Evolutionary conservation across 78 protist genomes (phyloP), one percentile per base, ranked within the genome.

Genomic region (Dictyostelium citrinum): DNA sequence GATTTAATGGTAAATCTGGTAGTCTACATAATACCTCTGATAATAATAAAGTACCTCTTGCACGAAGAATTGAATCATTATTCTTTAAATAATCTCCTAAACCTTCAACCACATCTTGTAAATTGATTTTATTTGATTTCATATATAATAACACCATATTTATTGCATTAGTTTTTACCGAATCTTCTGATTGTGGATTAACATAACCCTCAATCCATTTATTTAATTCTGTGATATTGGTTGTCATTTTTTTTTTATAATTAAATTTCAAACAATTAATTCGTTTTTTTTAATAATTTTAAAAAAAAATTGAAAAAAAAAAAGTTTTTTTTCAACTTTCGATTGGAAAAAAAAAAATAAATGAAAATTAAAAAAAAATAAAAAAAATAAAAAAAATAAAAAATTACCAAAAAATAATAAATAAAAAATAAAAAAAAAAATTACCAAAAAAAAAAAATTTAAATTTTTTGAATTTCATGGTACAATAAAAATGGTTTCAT

Each of bases 41-140:
- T 61, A 95, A 24, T 41, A 95, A 55, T 22, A 95, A 49, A 1
- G 93, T 93, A 78, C 96, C 96, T 67, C 96, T 35, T n/a, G 95
- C 85, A 39, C 96, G 46, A n/a, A 81, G 46, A 1, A 93, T n/a
- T 33, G 84, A 64, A 72, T 93, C 96, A 58, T 68, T 85, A 72
- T 27, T 93, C 86, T 86, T 84, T 24, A 93, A 79, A 78, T 93
- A 85, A 39, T 93, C 95, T 9, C 96, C 96, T 41, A 93, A 41
- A 22, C 35, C 29, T 35, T 46, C 43, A 41, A 93, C 90, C 11
- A 93, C 14, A 27, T 83, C 84, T 29, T 79, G 86, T 24, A 91
- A 45, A 20, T 61, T 60, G 1, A 79, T 64, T 20, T 41, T 82
- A 3, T 83, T 76, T 8, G 81, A 22, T 49, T 24, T 68, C 86